Base-by-base conservation (phyloP, 2,329 filamentous ascomycete species). In the Hymenoscyphus fructigenus region DNA sequence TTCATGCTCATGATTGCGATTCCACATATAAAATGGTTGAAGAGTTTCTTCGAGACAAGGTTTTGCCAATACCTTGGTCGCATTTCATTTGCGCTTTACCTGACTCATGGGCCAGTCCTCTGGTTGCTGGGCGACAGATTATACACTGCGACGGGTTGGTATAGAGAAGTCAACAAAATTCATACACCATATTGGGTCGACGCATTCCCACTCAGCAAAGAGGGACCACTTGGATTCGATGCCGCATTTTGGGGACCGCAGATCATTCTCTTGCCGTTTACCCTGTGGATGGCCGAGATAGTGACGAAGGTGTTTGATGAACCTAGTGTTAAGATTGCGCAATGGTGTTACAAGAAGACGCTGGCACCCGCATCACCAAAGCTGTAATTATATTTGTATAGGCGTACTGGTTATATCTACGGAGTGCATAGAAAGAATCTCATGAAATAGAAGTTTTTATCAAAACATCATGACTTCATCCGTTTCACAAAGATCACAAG, bases 211-310 rank as follows among this genome's bases (percentile, higher is more conserved):
- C 68, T 89, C 59, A 80, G 86, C 10, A 63, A 86, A 3, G 85
- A 90, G n/a, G 87, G 87, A 0, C 85, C 86, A 0, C 72, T 87
- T 62, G 88, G 88, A 0, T 71, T 91, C 41, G 87, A 90, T 75
- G 28, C 87, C 34, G 80, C 81, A 0, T 89, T 89, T 70, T 75
- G 89, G 34, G 65, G 83, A 1, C 83, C 87, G 1, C 86, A 91
- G 47, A 41, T 90, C 4, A 76, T 91, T 32, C 73, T 89, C 2
- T 68, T 88, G 61, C 87, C 87, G 0, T 61, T 87, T 26, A 89
- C 86, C 0, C 76, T 89, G 1, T 87, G 83, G 79, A 64, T 84
- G 32, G 85, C 86, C 1, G 85, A 88, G 63, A 63, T 88, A 4
- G 80, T 81, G 1, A 89, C 86, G 1, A 81, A 79, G 61, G 69